Percentiles rank a stretch among this genome's conserved stretches.
Evolutionary conservation across 192 early-diverging fungal species (phyloP).

Genomic region (Rhizophagus clarus): DNA sequence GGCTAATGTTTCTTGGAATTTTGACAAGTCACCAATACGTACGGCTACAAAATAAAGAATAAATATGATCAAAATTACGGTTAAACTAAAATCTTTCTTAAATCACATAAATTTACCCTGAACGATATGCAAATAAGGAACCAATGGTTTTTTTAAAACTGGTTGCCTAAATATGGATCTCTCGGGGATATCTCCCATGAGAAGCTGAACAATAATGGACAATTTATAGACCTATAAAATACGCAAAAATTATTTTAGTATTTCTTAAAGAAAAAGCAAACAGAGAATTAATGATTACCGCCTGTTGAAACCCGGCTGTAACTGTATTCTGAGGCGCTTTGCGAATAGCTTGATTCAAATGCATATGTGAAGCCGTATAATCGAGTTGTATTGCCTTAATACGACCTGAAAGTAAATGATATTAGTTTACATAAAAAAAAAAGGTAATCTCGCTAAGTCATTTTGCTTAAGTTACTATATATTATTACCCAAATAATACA

Average conservation of each 20-base stretch:
- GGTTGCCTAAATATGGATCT: slow-evolving; percentile 90
- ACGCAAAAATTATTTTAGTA: not conserved
- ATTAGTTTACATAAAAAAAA: not conserved
- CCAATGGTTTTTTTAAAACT: slow-evolving; percentile 78
- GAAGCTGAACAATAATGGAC: slow-evolving; percentile 93
- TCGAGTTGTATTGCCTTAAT: slow-evolving; percentile 99
- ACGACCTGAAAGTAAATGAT: slow-evolving; percentile 57
- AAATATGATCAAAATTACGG: not conserved
- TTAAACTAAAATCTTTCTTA: not conserved
- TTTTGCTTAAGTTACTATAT: not conserved
- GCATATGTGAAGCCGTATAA: slow-evolving; percentile 88
- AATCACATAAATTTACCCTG: slow-evolving; percentile 59
- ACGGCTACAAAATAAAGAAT: slow-evolving; percentile 62
- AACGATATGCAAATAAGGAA: slow-evolving; percentile 93
- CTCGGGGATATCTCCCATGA: slow-evolving; percentile 99
- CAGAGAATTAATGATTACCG: slow-evolving; percentile 48
- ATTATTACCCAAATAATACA: slow-evolving; percentile 76
- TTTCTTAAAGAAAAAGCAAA: not conserved
- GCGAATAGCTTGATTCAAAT: slow-evolving; percentile 91
- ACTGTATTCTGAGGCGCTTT: slow-evolving; percentile 88
- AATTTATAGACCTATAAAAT: slow-evolving; percentile 81
- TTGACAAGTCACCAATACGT: slow-evolving; percentile 88
- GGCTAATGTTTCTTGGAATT: slow-evolving; percentile 88
- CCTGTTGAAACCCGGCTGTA: slow-evolving; percentile 94
- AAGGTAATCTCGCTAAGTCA: too few species aligned